A percentile compares a stretch with the other conserved stretches of the same genome.
These are phyloP conservation scores for Tulasnella sp. DNA, from an alignment of 768 basidiomycete genomes.

Conservation along the genomic window DNA sequence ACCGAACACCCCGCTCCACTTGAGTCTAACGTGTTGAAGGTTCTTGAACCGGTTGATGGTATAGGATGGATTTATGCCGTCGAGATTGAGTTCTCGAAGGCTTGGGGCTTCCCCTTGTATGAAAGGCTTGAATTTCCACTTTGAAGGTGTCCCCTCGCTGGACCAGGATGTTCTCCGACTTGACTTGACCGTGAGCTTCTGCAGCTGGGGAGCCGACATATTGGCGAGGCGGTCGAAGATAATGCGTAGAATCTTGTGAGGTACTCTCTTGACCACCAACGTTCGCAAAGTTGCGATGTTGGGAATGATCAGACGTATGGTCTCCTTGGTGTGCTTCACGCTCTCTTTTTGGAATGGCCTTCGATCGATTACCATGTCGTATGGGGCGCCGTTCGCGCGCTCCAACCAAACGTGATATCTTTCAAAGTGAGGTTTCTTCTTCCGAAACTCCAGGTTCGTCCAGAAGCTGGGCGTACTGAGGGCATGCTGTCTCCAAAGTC, in stretches of 20 bases:
- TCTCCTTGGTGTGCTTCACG: background rate
- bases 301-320: background rate
- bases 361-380: background rate
- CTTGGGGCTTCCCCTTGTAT: background rate
- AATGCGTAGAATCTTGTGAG: conserved; percentile 43
- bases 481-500: conserved; percentile 22
- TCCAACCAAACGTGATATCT: background rate
- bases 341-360: background rate
- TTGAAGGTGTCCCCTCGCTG: background rate
- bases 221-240: conserved; percentile 53
- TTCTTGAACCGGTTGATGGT: background rate
- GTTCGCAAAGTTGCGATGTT: conserved; percentile 35
- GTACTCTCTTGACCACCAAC: conserved; percentile 32
- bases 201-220: conserved; percentile 51
- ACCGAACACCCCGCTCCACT: background rate
- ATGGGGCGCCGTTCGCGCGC: background rate
- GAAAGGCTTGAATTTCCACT: background rate
- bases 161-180: conserved; percentile 44
- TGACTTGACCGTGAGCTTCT: conserved; percentile 56
- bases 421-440: background rate
- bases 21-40: background rate
- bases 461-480: conserved; percentile 34
- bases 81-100: background rate
- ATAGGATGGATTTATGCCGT: background rate
- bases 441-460: background rate